phyloP scores from a whole-genome alignment of 2,329 filamentous ascomycete species.

The Setomelanomma holmii region DNA sequence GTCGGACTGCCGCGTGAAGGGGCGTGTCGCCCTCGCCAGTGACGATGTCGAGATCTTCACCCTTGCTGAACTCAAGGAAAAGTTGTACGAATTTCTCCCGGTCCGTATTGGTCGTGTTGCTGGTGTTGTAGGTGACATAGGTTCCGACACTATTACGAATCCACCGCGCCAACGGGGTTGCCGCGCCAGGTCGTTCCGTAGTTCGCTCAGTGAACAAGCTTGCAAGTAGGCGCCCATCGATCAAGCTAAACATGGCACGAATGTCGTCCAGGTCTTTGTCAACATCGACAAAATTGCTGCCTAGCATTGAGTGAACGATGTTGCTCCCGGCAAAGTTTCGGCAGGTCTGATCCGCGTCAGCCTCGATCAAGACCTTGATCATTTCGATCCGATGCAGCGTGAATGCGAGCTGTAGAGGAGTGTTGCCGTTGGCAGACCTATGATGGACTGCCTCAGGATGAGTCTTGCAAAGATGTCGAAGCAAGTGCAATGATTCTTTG shows the following conservation, averaged over 20 bases:
- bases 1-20: slow-evolving; percentile 64
- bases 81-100: slow-evolving; percentile 15
- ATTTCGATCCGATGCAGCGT: slow-evolving; percentile 61
- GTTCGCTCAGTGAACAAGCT: slow-evolving; percentile 66
- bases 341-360: slow-evolving; percentile 72
- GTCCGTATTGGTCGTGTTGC: neutral
- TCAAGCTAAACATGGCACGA: slow-evolving; percentile 60
- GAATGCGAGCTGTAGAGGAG: slow-evolving; percentile 74
- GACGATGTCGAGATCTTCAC: slow-evolving; percentile 63
- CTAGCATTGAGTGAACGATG: slow-evolving; percentile 66
- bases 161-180: slow-evolving; percentile 67
- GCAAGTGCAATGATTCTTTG: slow-evolving; percentile 59
- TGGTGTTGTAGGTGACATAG: neutral
- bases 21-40: slow-evolving; percentile 71
- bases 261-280: slow-evolving; percentile 43
- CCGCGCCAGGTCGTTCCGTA: slow-evolving; percentile 59
- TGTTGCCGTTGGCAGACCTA: slow-evolving; percentile 64
- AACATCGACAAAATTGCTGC: slow-evolving; percentile 17
- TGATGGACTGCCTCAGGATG: slow-evolving; percentile 69
- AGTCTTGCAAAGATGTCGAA: slow-evolving; percentile 70
- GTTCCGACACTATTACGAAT: slow-evolving; percentile 2
- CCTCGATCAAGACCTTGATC: slow-evolving; percentile 68
- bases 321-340: slow-evolving; percentile 70
- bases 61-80: slow-evolving; percentile 48
- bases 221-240: slow-evolving; percentile 64